Evolutionary conservation across 2,329 filamentous ascomycete species (phyloP).

Genomic region (Amauroascus verrucosus): DNA sequence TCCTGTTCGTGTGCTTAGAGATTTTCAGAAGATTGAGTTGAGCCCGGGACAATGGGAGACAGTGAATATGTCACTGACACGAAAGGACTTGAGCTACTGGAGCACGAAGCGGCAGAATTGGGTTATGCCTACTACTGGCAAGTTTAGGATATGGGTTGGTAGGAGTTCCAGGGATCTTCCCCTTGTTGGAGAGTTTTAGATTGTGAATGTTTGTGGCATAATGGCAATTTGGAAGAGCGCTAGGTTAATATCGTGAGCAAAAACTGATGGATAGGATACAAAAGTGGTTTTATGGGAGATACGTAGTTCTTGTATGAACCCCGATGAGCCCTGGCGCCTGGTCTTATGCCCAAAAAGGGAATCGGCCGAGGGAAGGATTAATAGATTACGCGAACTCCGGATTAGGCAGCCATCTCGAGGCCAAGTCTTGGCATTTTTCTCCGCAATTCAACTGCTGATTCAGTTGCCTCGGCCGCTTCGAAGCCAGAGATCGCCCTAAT

Average conservation of each 20-base stretch:
- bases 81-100: slow-evolving; percentile 31
- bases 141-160: slow-evolving; percentile 21
- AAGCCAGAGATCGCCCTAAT: too few relatives aligned
- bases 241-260: not conserved
- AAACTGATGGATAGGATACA: too few relatives aligned
- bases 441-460: not conserved
- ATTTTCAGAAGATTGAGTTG: slow-evolving; percentile 44
- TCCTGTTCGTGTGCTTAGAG: slow-evolving; percentile 37
- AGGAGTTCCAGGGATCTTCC: slow-evolving; percentile 22
- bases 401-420: not conserved
- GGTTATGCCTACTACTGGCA: slow-evolving; percentile 23
- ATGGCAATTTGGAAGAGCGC: not conserved
- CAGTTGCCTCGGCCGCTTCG: not conserved
- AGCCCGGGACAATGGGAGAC: slow-evolving; percentile 32
- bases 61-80: slow-evolving; percentile 38
- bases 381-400: not conserved
- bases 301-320: too few relatives aligned
- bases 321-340: too few relatives aligned
- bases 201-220: not conserved
- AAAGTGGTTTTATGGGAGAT: too few relatives aligned
- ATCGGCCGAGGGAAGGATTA: not conserved
- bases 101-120: slow-evolving; percentile 28
- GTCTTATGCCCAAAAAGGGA: too few relatives aligned
- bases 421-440: not conserved
- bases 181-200: slow-evolving; percentile 16